Evolutionary conservation across 331 rosid species (phyloP), one percentile per base, ranked within the genome.

Genomic region (Stylosanthes scabra): DNA sequence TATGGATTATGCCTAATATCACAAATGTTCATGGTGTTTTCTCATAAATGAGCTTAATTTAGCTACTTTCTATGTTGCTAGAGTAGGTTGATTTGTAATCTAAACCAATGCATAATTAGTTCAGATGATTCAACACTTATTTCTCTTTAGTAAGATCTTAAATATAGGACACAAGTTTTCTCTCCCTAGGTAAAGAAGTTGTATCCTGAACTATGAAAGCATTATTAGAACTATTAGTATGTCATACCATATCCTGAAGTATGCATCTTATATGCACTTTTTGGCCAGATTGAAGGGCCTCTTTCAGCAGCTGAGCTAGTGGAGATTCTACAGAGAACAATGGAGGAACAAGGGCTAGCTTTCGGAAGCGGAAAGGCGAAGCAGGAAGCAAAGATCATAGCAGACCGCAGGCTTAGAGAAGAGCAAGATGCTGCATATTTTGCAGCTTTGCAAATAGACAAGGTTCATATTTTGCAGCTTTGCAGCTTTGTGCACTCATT

Each of bases 261-360:
- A 44, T 0, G 10, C 34, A 31, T 63, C n/a, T n/a, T 41, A 13
- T 6, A 9, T 12, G 44, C 6, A 9, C 15, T 44, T n/a, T 14
- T 50, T 51, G 57, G 27, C 3, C 81, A 93, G 98, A 78, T 89
- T 31, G 97, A 93, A 78, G 96, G 96, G 37, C 96, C 93, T 49
- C 42, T 91, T 75, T 86, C 96, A 14, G 85, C 97, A 28, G 85
- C 81, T 47, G 97, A 89, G 77, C 80, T 93, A 73, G 93, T 91
- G 83, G 97, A 82, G 88, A 85, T 86, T 84, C 90, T 91, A 58
- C 98, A 91, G 74, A 88, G 85, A 78, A 87, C 96, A 70, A 9
- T 83, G 81, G 98, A 91, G 76, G 97, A 93, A 71, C 88, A 89
- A 86, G 96, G 97, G 8, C 16, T 77, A 72, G 97, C 93, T 68